Base-by-base conservation (phyloP, 441 rosid species). In the Euphorbia celastroides region DNA sequence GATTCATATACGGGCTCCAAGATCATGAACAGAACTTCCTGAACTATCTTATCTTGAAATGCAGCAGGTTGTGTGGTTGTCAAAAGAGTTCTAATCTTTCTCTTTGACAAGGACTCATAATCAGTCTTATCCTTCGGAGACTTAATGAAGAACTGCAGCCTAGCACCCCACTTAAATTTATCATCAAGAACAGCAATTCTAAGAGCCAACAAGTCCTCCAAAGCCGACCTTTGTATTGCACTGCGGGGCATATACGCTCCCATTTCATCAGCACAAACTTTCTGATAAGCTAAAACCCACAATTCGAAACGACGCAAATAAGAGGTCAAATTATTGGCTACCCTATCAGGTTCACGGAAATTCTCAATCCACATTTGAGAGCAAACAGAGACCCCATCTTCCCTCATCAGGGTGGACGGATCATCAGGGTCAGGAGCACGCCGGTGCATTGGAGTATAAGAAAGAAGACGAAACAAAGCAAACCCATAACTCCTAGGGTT, bases 321-420 rank as follows among this genome's bases (percentile, higher is more conserved):
- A 4, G 86, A 76, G 48, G 82, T 77, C 78, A 93, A 68, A 77
- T 91, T 89, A 56, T 80, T 78, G 0, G 78, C 80, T 17, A 73
- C 70, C 70, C 82, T 81, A 72, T 84, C 88, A 2, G 96, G 96
- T 65, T 85, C 83, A 34, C 84, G 81, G 76, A 86, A 93, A 76
- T 85, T 91, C 73, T 91, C 97, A 30, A 93, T 77, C 99, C 99
- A 88, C 97, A 91, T 85, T 67, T 86, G 92, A 16, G 93, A 86
- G 80, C 97, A 91, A 62, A 91, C 85, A 0, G 99, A 82, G 27
- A 91, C 96, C 46, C 96, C 92, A 62, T 93, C 99, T 85, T 93
- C 97, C 75, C 84, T 91, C 74, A 93, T 72, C 52, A 91, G 80
- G 83, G 77, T 84, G 57, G 88, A 46, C 0, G 93, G 95, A 72